A percentile compares a stretch with the other conserved stretches of the same genome.
phyloP scores from a whole-genome alignment of 2,329 filamentous ascomycete species.

The Sordariomycetes sp. region DNA sequence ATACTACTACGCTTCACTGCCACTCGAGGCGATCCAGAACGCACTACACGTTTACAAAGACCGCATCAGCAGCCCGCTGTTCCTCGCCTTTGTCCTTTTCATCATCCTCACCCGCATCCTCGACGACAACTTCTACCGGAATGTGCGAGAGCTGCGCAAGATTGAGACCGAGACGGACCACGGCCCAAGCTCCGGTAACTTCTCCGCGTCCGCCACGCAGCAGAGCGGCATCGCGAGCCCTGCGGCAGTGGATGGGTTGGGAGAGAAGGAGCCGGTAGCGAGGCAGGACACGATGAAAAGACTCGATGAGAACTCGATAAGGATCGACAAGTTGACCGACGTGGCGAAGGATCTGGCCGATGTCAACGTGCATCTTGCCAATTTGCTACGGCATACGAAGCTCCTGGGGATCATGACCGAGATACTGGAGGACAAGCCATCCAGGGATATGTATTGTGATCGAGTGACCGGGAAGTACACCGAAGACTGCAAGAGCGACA shows the following conservation, averaged over 20 bases:
- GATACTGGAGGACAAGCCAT: not conserved
- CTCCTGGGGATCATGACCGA: conserved; percentile 3
- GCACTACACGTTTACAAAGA: not conserved
- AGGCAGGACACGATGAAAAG: conserved; percentile 1
- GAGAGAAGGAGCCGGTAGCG: not conserved
- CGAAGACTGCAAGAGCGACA: not conserved
- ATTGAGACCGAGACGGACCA: conserved; percentile 4
- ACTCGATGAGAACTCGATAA: not conserved
- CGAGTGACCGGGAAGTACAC: not conserved
- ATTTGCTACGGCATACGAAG: conserved; percentile 5
- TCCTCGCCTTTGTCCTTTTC: conserved; percentile 5
- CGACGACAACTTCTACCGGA: conserved; percentile 2
- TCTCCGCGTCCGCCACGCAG: not conserved
- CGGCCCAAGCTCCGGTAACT: not conserved
- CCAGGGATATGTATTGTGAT: not conserved
- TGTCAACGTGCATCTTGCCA: conserved; percentile 6
- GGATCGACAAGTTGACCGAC: conserved; percentile 4
- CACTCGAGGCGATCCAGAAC: not conserved
- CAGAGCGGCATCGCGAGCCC: not conserved
- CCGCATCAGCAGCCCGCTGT: conserved; percentile 3
- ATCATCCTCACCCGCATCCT: conserved; percentile 3
- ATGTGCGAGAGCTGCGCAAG: conserved; percentile 1
- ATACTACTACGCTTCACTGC: not conserved
- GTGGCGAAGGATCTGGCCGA: conserved; percentile 6
- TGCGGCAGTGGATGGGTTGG: not conserved